A percentile compares a stretch with the other conserved stretches of the same genome.
Conservation (phyloP, 495 filamentous ascomycete species). For the Neurospora sp. region DNA sequence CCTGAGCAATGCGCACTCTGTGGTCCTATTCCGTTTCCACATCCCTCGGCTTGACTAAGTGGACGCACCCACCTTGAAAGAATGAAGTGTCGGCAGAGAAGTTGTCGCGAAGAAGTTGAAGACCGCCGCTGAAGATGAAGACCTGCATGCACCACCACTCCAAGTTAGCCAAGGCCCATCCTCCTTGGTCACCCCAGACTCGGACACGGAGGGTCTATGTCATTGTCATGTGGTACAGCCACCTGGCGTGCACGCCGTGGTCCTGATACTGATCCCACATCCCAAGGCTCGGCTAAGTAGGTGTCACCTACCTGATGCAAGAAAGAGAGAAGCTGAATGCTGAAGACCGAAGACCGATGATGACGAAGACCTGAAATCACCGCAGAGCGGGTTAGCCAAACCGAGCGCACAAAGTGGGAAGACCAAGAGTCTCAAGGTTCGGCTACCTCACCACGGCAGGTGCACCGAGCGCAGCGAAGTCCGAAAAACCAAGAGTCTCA, state of each 20-base stretch:
- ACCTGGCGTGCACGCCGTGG: background rate
- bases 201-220: background rate
- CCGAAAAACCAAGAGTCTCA: no score
- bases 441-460: no score
- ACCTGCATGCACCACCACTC: background rate
- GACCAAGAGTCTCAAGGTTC: background rate
- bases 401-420: background rate
- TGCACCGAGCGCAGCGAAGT: no score
- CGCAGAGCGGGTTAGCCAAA: background rate
- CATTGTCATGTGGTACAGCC: background rate
- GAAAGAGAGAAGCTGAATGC: background rate
- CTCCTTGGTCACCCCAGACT: background rate
- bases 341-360: background rate
- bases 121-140: background rate
- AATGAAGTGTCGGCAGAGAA: background rate
- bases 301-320: background rate
- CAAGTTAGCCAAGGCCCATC: background rate
- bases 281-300: background rate
- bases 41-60: background rate
- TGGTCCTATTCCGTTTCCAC: background rate
- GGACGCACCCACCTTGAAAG: background rate
- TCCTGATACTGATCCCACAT: background rate
- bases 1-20: background rate
- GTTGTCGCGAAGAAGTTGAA: background rate
- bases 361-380: background rate